Evolutionary conservation across 306 rosid species (phyloP), one percentile per base, ranked within the genome.

Genomic region (Inga laurina): DNA sequence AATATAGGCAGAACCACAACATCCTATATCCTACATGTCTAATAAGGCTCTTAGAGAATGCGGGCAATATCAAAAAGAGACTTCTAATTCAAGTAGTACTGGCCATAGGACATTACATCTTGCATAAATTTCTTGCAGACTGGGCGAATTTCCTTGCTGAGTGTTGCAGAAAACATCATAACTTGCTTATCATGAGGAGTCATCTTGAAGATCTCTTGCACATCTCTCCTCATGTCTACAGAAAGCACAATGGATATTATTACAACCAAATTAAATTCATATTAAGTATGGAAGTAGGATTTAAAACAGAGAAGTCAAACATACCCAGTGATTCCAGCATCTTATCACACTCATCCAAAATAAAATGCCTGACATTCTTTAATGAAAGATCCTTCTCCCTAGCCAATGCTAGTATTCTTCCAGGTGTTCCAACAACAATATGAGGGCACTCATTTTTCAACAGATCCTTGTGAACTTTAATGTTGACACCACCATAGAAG

Each of bases 61-160:
- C 48, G 88, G 78, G 84, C 83, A 92, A 80, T 83, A 89, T 89
- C 91, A 88, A 92, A 92, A 91, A 89, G 86, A 90, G 90, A 91
- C 94, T 87, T 91, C 91, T 73, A 93, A 95, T 95, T 86, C 91
- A 85, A 95, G 95, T 88, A 91, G 89, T 74, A 87, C 90, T 91
- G 93, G 97, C 94, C 93, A 93, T 86, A 89, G 90, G 79, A 94
- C 92, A 94, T 96, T 96, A 96, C 99, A 91, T 96, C 99, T 96
- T 96, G 99, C 99, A 96, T 96, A 81, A 96, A 96, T 82, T 94
- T 96, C 91, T 96, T 94, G 98, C 99, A 96, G 89, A 96, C 98
- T 27, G 99, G 99, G 21, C 99, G 99, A 78, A 96, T 96, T 79
- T 96, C 99, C 90, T 96, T 96, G 98, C 98, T 96, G 75, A 96